Base-by-base conservation (phyloP, 352 stramenopile species). In the Phytophthora vignae region DNA sequence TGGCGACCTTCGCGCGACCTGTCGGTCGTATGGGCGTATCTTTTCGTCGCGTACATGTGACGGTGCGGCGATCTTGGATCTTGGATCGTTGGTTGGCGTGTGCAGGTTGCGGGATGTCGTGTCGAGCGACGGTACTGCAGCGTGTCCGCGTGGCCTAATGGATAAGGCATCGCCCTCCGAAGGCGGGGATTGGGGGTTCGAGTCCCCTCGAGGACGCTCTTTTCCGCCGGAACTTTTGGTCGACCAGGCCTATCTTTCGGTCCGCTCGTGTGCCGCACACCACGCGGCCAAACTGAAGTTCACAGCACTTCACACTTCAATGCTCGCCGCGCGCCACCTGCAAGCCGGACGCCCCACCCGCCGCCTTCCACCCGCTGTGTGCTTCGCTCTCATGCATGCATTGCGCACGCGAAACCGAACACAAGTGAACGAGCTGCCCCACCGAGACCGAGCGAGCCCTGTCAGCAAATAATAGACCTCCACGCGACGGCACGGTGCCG, bases 111-210 rank as follows among this genome's bases (percentile, higher is more conserved):
- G 10, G 36, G 31, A 38, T 14, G 14, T 0, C 2, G 11, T 48
- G 15, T 21, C 0, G 14, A 17, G 40, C 6, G 14, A 48, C 11
- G 0, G 14, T 9, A 19, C 11, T 44, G 11, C 40, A 38, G 14
- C 11, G 12, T 66, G 69, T 73, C 69, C 69, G 69, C 69, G 69
- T 76, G 69, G 81, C 81, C 81, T 88, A 88, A 88, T 88, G 81
- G 81, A 88, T 88, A 88, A 88, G 81, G 81, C 81, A 84, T 89
- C 81, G 81, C 81, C 79, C 79, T 89, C 81, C 81, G 81, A 82
- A 89, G 81, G 81, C 81, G 81, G 82, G 74, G 79, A 89, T 81
- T 89, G 81, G 72, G 79, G 79, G 81, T 89, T 89, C 81, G 78
- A 89, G 81, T 87, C 81, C 81, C 81, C 71, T 87, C 81, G 81